Evolutionary conservation across 176 grass and related monocot genomes (phyloP), one percentile per base, ranked within the genome.

Genomic region (Oryza longistaminata): DNA sequence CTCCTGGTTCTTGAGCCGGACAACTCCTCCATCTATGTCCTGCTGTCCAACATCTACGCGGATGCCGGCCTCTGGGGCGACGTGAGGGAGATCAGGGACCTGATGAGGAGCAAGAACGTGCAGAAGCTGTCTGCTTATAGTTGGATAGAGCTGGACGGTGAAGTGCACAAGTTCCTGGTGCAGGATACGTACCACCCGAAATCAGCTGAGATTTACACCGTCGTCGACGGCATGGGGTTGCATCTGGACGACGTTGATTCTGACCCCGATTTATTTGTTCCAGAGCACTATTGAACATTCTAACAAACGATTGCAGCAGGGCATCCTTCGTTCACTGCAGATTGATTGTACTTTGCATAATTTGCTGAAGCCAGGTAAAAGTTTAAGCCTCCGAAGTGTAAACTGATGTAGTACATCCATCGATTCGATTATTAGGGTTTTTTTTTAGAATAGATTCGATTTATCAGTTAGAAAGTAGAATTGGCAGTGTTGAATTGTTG

Each of bases 101-200:
- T 92, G 52, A 97, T 91, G 90, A 94, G 73, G 87, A 84, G 64
- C 53, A 97, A 83, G 81, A 97, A 88, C 50, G 86, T 97, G 78
- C 90, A 91, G 80, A 97, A 97, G 85, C 76, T 94, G 67, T 88
- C 81, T 22, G 95, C 95, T 3, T 91, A 97, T 66, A 97, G 92
- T 67, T 94, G 90, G 95, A 97, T 97, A 45, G 93, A 97, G 72
- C 48, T 97, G 29, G 92, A 90, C 17, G 87, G 95, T 7, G 76
- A 82, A 11, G 86, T 87, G 33, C 92, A 92, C 78, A 97, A 75
- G 75, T 97, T 97, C 88, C 68, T 93, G 27, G 95, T 94, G 29
- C 90, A 94, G 81, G 92, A 97, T 37, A 64, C 81, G 0, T 81
- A 90, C 69, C 92, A 97, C 76, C 84, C 71, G 1, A 79, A 77